phyloP scores from a whole-genome alignment of 1,284 basidiomycete genomes.

The Phylloporus sp. region DNA sequence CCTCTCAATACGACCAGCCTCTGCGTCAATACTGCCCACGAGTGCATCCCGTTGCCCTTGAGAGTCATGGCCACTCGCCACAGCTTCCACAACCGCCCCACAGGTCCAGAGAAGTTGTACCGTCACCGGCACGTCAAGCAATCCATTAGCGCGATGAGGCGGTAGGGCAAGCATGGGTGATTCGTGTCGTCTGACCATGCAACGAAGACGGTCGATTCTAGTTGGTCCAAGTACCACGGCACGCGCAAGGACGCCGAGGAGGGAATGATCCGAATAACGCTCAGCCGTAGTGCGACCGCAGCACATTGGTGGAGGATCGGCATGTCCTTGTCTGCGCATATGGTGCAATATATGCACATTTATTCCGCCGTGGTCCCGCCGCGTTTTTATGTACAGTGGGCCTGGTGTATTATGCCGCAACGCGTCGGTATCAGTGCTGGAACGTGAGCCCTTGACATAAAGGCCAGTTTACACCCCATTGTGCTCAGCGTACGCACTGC shows the following conservation, averaged over 20 bases:
- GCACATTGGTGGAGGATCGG: slow-evolving; percentile 31
- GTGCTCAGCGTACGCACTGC: no score
- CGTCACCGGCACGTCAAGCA: slow-evolving; percentile 45
- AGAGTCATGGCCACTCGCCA: slow-evolving; percentile 45
- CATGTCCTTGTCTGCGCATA: slow-evolving; percentile 28
- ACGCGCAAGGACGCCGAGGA: slow-evolving; percentile 43
- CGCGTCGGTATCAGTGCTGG: no score
- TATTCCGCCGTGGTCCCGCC: no score
- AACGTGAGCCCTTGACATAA: no score
- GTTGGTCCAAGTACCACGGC: slow-evolving; percentile 44
- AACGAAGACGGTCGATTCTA: slow-evolving; percentile 44
- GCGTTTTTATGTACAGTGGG: no score
- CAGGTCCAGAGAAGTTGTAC: slow-evolving; percentile 49
- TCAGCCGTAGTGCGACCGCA: slow-evolving; percentile 27
- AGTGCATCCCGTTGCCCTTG: slow-evolving; percentile 17
- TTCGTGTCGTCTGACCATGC: not conserved
- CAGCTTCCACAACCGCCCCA: slow-evolving; percentile 63
- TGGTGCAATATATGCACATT: not conserved
- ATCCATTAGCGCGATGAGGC: slow-evolving; percentile 50
- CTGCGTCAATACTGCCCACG: slow-evolving; percentile 62
- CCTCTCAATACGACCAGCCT: slow-evolving; percentile 65
- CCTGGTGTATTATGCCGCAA: no score
- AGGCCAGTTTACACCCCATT: no score
- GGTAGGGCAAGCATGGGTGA: slow-evolving; percentile 18
- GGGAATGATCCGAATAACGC: slow-evolving; percentile 15